Base-by-base conservation (phyloP, 768 basidiomycete genomes). In the Trametes punicea region DNA sequence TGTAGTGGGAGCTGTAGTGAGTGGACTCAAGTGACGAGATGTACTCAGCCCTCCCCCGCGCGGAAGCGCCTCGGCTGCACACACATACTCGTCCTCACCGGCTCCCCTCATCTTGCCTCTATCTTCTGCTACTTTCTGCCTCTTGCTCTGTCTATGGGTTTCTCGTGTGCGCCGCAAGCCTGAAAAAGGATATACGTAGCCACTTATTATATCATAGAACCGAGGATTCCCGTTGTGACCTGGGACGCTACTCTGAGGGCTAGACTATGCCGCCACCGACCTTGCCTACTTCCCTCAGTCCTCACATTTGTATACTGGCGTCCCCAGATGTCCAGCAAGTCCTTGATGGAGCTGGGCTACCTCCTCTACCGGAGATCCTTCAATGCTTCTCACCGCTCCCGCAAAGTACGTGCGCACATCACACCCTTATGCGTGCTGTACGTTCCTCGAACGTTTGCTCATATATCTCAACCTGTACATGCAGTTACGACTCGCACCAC, bases 331-430 rank as follows among this genome's bases (percentile, higher is more conserved):
- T 93, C 29, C 70, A 73, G 46, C 76, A 82, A 30, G 76, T 90
- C 31, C 72, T 93, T 42, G 70, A 74, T 26, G 65, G 75, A 2
- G 77, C 83, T 8, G 80, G 81, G 1, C 71, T 93, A 16, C 91
- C 91, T 2, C 76, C 85, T 15, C 72, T 93, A 13, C 81, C 83
- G 30, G 77, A 86, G 62, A 81, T 93, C 54, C 77, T 93, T 26
- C 90, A 93, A 68, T 90, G 88, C 2, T 93, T 93, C 64, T 88
- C 89, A 2, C 91, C 91, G 10, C 74, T 93, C 47, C 84, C 88
- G 0, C 84, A 90, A 77, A 88, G 90, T 88, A 69, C 46, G 70
- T 67, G 21, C n/a, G 26, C 18, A 6, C 26, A 23, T 51, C 46
- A 38, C 29, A 15, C 16, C 62, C 41, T 39, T 44, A 48, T 48